Evolutionary conservation across 2,329 filamentous ascomycete genomes (phyloP).

Genomic region (Penicillium corylophilum): DNA sequence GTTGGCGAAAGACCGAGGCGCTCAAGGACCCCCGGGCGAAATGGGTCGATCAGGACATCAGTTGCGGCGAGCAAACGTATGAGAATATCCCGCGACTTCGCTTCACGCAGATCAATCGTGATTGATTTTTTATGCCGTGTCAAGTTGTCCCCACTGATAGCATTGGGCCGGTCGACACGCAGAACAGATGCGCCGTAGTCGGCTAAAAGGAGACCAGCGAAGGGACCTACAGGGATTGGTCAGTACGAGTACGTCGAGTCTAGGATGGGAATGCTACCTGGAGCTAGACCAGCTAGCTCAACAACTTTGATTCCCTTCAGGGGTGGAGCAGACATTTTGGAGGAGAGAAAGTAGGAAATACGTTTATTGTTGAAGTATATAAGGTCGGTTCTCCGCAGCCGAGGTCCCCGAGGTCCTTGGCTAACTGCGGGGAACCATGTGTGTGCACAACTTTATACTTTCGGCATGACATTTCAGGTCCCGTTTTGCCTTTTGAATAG

Average conservation of each 20-base stretch:
- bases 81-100: slow-evolving; percentile 63
- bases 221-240: slow-evolving; percentile 63
- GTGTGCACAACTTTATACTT: not conserved
- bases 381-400: slow-evolving; percentile 10
- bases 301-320: slow-evolving; percentile 62
- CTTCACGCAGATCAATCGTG: slow-evolving; percentile 72
- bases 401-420: slow-evolving; percentile 18
- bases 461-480: not conserved
- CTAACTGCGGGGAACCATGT: slow-evolving; percentile 8
- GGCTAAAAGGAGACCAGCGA: slow-evolving; percentile 82
- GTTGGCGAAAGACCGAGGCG: slow-evolving; percentile 73
- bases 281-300: slow-evolving; percentile 66
- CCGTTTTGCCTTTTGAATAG: too few species aligned
- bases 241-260: not conserved
- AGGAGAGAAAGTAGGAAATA: not conserved
- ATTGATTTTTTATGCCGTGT: slow-evolving; percentile 80
- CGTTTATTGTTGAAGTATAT: not conserved
- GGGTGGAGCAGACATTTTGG: slow-evolving; percentile 37
- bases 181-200: slow-evolving; percentile 87
- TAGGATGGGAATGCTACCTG: slow-evolving; percentile 47
- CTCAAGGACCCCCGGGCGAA: slow-evolving; percentile 86
- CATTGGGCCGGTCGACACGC: slow-evolving; percentile 69
- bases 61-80: slow-evolving; percentile 61
- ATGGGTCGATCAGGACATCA: slow-evolving; percentile 90
- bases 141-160: slow-evolving; percentile 66